Base-by-base conservation (phyloP, 768 basidiomycete species). In the Russula dissimulans region DNA sequence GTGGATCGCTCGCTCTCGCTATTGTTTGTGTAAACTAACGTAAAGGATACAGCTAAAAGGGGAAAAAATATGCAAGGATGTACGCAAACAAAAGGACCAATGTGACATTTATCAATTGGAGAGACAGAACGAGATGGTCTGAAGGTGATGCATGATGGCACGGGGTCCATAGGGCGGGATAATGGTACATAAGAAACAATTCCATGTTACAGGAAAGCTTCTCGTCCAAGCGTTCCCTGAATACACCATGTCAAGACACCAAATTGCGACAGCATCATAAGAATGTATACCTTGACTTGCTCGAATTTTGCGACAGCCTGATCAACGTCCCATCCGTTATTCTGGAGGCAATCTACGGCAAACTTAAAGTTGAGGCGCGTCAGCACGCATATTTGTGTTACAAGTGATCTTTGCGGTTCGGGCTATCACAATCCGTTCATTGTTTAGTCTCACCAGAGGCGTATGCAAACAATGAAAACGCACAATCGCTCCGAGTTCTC, bases 261-360 rank as follows among this genome's bases (percentile, higher is more conserved):
- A 12, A 50, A 64, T 81, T 83, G 62, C 67, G 81, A 84, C 10
- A 83, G 26, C 84, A 81, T 67, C 59, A 79, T 70, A 60, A 26
- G 22, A 26, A 26, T 84, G 68, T 58, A 18, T 61, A 89, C 89
- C 82, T 89, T 89, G 67, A 97, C 88, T 70, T 89, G 79, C 68
- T 92, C 84, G 72, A 93, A 98, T 69, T 95, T 95, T 52, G 80
- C 79, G 29, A 92, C 68, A 0, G 97, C 97, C 60, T 79, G 78
- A 47, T 84, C 83, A 53, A 89, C 67, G 69, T 94, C 83, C 94
- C 94, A 98, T 8, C 75, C 83, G 69, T 95, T 97, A 51, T 84
- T 85, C 65, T 82, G 77, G 60, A 98, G 72, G 69, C 95, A 97
- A 61, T 97, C 85, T n/a, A 87, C 75, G 6, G 92, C 81, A 67